A percentile compares a stretch with the other conserved stretches of the same genome.
These are phyloP conservation scores for Calonectria pteridis DNA, from an alignment of 2,329 filamentous ascomycete species.

Conservation along the genomic window DNA sequence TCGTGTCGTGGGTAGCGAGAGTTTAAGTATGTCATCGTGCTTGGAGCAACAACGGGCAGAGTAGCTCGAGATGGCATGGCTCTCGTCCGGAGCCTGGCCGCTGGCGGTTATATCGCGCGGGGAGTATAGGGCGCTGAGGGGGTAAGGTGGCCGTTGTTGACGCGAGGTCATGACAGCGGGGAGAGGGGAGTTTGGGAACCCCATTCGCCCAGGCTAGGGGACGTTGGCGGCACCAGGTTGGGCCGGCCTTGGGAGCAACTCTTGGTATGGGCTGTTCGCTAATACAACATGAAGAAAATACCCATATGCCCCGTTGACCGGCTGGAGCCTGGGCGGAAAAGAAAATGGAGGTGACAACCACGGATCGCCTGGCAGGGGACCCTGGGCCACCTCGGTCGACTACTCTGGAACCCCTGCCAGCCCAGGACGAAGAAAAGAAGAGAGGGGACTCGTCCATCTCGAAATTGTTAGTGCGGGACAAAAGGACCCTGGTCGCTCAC, in stretches of 20 bases:
- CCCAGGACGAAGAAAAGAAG: slow-evolving; percentile 22
- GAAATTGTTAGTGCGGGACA: slow-evolving; percentile 46
- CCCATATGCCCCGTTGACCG: slow-evolving; percentile 12
- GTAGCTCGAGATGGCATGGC: slow-evolving; percentile 28
- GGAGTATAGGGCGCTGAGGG: slow-evolving; percentile 14
- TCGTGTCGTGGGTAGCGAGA: slow-evolving; percentile 30
- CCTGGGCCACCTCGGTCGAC: slow-evolving; percentile 13
- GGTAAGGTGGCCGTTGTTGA: slow-evolving; percentile 13
- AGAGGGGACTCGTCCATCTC: slow-evolving; percentile 27
- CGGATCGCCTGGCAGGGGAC: slow-evolving; percentile 16
- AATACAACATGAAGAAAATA: slow-evolving; percentile 8
- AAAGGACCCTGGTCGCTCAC: slow-evolving; percentile 24
- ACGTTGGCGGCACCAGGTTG: neutral
- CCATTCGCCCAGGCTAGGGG: neutral
- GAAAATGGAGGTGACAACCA: slow-evolving; percentile 17
- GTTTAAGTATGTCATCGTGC: slow-evolving; percentile 24
- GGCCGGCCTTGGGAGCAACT: neutral
- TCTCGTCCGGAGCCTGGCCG: neutral
- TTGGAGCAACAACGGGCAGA: slow-evolving; percentile 27
- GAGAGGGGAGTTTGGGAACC: slow-evolving; percentile 8
- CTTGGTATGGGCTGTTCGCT: slow-evolving; percentile 20
- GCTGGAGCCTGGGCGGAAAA: slow-evolving; percentile 7
- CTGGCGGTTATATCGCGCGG: slow-evolving; percentile 17
- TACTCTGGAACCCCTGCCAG: slow-evolving; percentile 17
- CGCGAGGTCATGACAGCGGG: slow-evolving; percentile 1